A percentile compares a stretch with the other conserved stretches of the same genome.
These are phyloP conservation scores for Pythium myriotylum DNA, from an alignment of 352 stramenopile genomes.

Conservation along the genomic window DNA sequence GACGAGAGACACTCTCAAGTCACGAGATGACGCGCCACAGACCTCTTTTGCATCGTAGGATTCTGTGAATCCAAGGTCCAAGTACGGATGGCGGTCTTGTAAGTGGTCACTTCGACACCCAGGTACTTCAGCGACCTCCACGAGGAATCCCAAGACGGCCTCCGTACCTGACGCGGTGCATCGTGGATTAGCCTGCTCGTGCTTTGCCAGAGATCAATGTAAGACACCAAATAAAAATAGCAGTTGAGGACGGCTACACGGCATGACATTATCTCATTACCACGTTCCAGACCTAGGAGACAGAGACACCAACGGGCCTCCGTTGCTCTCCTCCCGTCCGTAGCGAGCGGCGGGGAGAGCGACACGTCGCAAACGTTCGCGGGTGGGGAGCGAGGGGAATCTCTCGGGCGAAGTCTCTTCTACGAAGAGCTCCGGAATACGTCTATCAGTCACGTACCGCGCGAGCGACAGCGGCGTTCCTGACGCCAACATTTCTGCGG, in stretches of 20 bases:
- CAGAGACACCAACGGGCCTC: not conserved
- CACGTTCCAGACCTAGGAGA: no score
- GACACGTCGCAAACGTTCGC: no score
- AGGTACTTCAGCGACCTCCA: not conserved
- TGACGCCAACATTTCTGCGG: conserved; percentile 79
- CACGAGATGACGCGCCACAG: not conserved
- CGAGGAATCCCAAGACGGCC: not conserved
- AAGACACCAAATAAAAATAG: not conserved
- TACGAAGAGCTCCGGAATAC: conserved; percentile 39
- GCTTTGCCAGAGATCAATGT: no score
- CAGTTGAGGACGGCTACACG: no score
- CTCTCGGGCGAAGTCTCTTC: conserved; percentile 61
- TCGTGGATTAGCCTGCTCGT: conserved; percentile 12
- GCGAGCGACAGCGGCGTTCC: conserved; percentile 20
- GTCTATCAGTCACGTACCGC: conserved; percentile 78
- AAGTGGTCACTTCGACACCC: conserved; percentile 52
- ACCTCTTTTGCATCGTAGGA: conserved; percentile 61
- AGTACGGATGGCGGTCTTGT: conserved; percentile 59
- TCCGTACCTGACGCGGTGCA: conserved; percentile 63
- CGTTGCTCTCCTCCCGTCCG: not conserved
- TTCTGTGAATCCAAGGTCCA: conserved; percentile 55
- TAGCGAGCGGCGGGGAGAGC: no score
- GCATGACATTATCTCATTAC: no score
- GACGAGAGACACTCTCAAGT: no score
- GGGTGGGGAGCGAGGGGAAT: conserved; percentile 21